Evolutionary conservation across 2,329 filamentous ascomycete genomes (phyloP).

Genomic region (Diaporthe sp.): DNA sequence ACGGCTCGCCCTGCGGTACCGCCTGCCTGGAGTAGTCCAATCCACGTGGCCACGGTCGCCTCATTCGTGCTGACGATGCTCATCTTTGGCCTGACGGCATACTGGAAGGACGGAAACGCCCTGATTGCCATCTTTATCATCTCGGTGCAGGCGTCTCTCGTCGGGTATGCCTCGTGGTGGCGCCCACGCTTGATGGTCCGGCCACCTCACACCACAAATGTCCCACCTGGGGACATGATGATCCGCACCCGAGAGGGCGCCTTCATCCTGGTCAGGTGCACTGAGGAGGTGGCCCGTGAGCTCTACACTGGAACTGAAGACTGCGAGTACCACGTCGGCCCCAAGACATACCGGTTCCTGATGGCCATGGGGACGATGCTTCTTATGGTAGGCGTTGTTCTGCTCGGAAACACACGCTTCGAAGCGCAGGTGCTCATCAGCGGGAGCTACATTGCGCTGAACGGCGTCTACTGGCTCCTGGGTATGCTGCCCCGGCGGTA

Average conservation of each 20-base stretch:
- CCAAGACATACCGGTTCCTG: conserved; percentile 61
- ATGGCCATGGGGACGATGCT: conserved; percentile 70
- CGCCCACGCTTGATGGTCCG: conserved; percentile 66
- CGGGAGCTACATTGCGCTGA: conserved; percentile 68
- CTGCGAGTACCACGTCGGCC: conserved; percentile 66
- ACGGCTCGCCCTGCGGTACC: conserved; percentile 61
- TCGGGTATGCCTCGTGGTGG: conserved; percentile 71
- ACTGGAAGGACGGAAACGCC: conserved; percentile 63
- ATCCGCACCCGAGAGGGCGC: conserved; percentile 72
- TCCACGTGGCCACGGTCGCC: conserved; percentile 65
- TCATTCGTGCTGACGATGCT: conserved; percentile 63
- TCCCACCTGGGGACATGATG: conserved; percentile 70
- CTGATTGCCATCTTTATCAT: conserved; percentile 65
- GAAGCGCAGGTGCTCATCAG: conserved; percentile 71
- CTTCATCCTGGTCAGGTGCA: conserved; percentile 69
- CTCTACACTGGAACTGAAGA: conserved; percentile 72
- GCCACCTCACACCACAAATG: conserved; percentile 57
- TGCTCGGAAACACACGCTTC: conserved; percentile 74
- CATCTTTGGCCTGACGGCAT: conserved; percentile 58
- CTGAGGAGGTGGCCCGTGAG: conserved; percentile 72
- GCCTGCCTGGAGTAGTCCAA: conserved; percentile 61
- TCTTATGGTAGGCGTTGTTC: conserved; percentile 71
- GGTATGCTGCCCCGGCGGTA: conserved; percentile 61
- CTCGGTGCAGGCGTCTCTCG: conserved; percentile 64
- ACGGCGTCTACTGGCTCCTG: conserved; percentile 70